Base-by-base conservation (phyloP, 345 rosid species). In the Nephelium lappaceum region DNA sequence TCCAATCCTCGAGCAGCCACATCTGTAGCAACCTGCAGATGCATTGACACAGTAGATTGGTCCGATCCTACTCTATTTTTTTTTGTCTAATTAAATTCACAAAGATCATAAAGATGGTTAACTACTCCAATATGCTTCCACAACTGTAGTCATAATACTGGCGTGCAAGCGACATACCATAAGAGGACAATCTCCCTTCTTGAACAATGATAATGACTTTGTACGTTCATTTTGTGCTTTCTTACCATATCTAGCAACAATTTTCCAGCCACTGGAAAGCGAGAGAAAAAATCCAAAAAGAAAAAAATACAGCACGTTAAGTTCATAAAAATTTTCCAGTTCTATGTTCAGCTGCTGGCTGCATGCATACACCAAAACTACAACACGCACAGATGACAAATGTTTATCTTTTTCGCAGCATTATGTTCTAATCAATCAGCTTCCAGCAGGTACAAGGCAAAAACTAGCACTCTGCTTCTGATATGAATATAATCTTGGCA, bases 1-100 rank as follows among this genome's bases (percentile, higher is more conserved):
- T 96, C 97, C 76, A 96, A 81, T 74, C 99, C 99, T 78, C 99
- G 87, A 45, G 97, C 98, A 75, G 99, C 98, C 66, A 96, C 98
- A 79, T 96, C 99, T 70, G 98, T 96, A 18, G 98, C 99, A 79
- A 96, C 97, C 95, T 96, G 81, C 77, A 78, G 23, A 77, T 39
- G 58, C 42, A 58, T 24, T 42, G 39, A 2, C 18, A 27, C 19
- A 8, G 57, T 71, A 18, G 3, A 53, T 53, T 15, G 11, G 61
- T 21, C 63, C 27, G 24, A 18, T 27, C 62, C 38, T 21, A 27
- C 24, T 27, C 55, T 53, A 1, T 71, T 71, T 15, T 31, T 31
- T 31, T 21, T 21, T 55, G n/a, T 16, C 18, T 61, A 24, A 16
- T 61, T 6, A 16, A 36, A 19, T 12, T 31, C 36, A 31, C 36